phyloP scores from a whole-genome alignment of 768 basidiomycete genomes.

The Asterophora lycoperdoides region DNA sequence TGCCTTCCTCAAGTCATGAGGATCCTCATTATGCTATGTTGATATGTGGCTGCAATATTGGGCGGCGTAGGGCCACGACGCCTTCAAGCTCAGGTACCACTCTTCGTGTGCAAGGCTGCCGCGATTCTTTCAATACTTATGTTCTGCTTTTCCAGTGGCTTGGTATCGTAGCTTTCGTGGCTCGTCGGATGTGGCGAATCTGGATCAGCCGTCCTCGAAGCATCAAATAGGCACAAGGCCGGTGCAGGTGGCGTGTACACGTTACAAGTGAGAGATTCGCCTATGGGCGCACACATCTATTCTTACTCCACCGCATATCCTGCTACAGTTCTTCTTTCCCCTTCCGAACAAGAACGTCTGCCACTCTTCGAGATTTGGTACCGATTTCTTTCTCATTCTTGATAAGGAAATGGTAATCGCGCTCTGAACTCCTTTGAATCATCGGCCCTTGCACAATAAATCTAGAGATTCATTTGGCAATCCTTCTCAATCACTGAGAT shows the following conservation, averaged over 20 bases:
- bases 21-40: slow-evolving; percentile 1
- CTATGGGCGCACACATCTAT: slow-evolving; percentile 15
- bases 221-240: slow-evolving; percentile 10
- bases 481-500: slow-evolving; percentile 24
- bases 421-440: slow-evolving; percentile 17
- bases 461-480: slow-evolving; percentile 33
- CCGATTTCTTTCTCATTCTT: slow-evolving; percentile 20
- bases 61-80: too few species aligned
- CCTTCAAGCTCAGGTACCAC: background rate
- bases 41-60: background rate
- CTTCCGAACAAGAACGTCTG: slow-evolving; percentile 21
- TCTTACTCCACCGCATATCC: slow-evolving; percentile 15
- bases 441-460: slow-evolving; percentile 25
- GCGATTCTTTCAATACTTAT: background rate
- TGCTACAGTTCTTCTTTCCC: slow-evolving; percentile 16
- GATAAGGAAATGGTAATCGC: slow-evolving; percentile 28
- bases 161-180: background rate
- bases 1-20: slow-evolving; percentile 1
- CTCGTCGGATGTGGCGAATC: background rate
- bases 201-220: background rate
- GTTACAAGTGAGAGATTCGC: slow-evolving; percentile 17
- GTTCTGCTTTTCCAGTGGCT: background rate
- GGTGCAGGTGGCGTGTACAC: slow-evolving; percentile 11
- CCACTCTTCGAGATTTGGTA: slow-evolving; percentile 23
- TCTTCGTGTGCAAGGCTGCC: background rate